Base-by-base conservation (phyloP, 2,329 filamentous ascomycete species). In the Colletotrichum godetiae region DNA sequence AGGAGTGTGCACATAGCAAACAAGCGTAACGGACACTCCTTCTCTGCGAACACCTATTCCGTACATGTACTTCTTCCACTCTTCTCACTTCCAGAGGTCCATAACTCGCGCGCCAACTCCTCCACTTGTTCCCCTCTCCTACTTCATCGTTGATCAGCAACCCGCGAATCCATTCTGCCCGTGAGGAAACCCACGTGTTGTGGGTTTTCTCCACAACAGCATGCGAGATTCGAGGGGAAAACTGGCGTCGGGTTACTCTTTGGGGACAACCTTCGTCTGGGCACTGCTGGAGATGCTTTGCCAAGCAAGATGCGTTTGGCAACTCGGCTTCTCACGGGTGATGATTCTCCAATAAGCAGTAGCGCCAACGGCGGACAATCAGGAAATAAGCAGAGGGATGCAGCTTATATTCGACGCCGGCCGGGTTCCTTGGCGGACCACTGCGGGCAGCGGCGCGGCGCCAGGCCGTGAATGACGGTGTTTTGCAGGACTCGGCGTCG, bases 391-490 rank as follows among this genome's bases (percentile, higher is more conserved):
- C 27, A 22, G 35, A 13, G 37, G 37, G 12, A 12, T 63, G 46
- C 67, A 31, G 42, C 52, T 22, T 29, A 59, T n/a, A 22, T 46
- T 46, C 13, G 33, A 29, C 52, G 24, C 33, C 46, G 55, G 24
- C 31, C 46, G 63, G 55, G 42, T n/a, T n/a, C 62, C 19, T 52
- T 49, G 33, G 64, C 64, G n/a, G 35, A 37, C 57, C 31, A 52
- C 57, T 56, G 67, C 37, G 35, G 11, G 49, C 33, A 33, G 57
- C 64, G 64, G 49, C 68, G 64, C 64, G 46, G 57, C 68, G 57
- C 63, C 56, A 61, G 46, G 33, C 24, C 46, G 46, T 46, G 22
- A 61, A 71, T 67, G 68, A 68, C 63, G 68, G 63, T 56, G 33
- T 67, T 49, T 22, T 60, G 57, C 68, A 71, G 42, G 57, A 29